phyloP scores from a whole-genome alignment of 768 basidiomycete genomes.

The Harrya chromipes region DNA sequence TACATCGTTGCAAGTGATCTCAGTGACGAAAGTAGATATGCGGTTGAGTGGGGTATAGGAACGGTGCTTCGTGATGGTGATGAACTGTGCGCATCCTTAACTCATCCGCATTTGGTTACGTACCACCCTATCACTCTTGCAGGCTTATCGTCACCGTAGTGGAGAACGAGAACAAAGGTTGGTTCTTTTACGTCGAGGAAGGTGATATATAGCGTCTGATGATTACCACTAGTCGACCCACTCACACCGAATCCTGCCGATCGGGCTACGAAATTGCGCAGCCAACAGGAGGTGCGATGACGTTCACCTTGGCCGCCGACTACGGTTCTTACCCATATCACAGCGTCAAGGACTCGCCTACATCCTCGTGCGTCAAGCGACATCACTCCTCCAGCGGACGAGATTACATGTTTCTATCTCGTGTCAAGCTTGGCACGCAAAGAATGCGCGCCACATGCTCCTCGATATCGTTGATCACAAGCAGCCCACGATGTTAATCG shows the following conservation, averaged over 20 bases:
- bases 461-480: constrained; percentile 87
- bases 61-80: constrained; percentile 95
- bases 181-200: constrained; percentile 14
- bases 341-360: constrained; percentile 88
- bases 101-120: neutral
- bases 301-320: constrained; percentile 1
- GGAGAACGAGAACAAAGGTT: constrained; percentile 90
- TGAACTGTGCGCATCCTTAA: constrained; percentile 53
- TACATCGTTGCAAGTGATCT: constrained; percentile 95
- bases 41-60: constrained; percentile 97
- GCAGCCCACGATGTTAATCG: constrained; percentile 89
- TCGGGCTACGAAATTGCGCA: constrained; percentile 72
- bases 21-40: constrained; percentile 91
- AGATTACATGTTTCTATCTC: constrained; percentile 79
- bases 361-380: constrained; percentile 86
- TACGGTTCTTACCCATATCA: constrained; percentile 7
- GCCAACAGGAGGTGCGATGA: constrained; percentile 81
- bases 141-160: constrained; percentile 85
- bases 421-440: constrained; percentile 98
- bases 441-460: constrained; percentile 88
- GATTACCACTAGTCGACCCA: constrained; percentile 55
- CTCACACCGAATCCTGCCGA: constrained; percentile 69
- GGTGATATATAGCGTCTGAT: neutral
- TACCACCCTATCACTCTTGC: neutral
- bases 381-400: constrained; percentile 86